Evolutionary conservation across 495 filamentous ascomycete genomes (phyloP).

Genomic region (Massariosphaeria phaeospora): DNA sequence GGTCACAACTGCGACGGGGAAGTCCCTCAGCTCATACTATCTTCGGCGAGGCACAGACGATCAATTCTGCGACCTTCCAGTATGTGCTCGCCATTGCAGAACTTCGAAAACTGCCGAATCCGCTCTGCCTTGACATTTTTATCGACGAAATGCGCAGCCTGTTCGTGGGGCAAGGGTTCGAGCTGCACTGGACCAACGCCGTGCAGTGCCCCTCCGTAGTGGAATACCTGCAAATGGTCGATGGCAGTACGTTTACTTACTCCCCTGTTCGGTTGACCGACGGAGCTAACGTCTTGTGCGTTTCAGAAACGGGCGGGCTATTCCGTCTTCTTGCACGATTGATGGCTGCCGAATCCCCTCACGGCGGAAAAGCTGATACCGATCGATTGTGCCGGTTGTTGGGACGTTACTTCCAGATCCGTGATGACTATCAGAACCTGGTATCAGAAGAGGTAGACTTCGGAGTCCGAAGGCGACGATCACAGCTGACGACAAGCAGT

Average conservation of each 20-base stretch:
- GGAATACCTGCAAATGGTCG: constrained; percentile 97
- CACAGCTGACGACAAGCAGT: constrained; percentile 37
- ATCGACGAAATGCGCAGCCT: constrained; percentile 56
- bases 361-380: not conserved
- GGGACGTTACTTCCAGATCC: constrained; percentile 90
- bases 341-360: not conserved
- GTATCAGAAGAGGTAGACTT: constrained; percentile 50
- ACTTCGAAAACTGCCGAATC: constrained; percentile 48
- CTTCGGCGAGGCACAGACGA: constrained; percentile 90
- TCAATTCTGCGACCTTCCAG: constrained; percentile 93
- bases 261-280: too few species aligned
- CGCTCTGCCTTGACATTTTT: constrained; percentile 56
- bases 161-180: constrained; percentile 89
- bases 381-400: constrained; percentile 81
- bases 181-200: constrained; percentile 92
- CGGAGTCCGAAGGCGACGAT: not conserved
- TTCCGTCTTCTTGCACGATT: not conserved
- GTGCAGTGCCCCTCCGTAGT: constrained; percentile 87
- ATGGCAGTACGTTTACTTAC: too few species aligned
- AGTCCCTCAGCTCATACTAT: constrained; percentile 88
- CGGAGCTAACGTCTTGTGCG: too few species aligned
- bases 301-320: constrained; percentile 56
- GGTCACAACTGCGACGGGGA: constrained; percentile 73
- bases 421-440: constrained; percentile 92
- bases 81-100: constrained; percentile 72